These are phyloP conservation scores for Teunomyces pallodes DNA, from an alignment of 805 yeast genomes.

Conservation along the genomic window DNA sequence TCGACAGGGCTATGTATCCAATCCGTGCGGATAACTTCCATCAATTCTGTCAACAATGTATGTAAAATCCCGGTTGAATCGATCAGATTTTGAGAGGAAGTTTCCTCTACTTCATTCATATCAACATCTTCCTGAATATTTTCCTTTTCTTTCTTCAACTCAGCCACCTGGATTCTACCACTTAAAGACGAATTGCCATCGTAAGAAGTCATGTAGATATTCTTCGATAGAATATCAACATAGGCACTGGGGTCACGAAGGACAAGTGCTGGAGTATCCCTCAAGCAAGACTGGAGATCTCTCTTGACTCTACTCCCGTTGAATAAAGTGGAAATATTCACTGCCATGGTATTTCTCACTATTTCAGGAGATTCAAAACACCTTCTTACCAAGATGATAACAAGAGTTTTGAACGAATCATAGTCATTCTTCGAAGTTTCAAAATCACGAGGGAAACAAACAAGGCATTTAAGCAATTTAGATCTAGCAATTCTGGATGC, in stretches of 20 bases:
- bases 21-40: slow-evolving; percentile 42
- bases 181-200: slow-evolving; percentile 12
- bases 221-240: slow-evolving; percentile 42
- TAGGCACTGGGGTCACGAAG: slow-evolving; percentile 49
- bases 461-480: slow-evolving; percentile 45
- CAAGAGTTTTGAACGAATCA: slow-evolving; percentile 19
- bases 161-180: background rate
- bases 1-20: slow-evolving; percentile 30
- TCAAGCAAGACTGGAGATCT: slow-evolving; percentile 39
- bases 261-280: slow-evolving; percentile 50
- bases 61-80: slow-evolving; percentile 59
- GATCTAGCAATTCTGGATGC: slow-evolving; percentile 46
- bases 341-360: slow-evolving; percentile 46
- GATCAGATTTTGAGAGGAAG: slow-evolving; percentile 2
- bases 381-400: slow-evolving; percentile 58
- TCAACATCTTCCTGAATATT: slow-evolving; percentile 22
- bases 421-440: slow-evolving; percentile 11
- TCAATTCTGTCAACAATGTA: slow-evolving; percentile 60
- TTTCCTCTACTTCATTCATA: slow-evolving; percentile 26
- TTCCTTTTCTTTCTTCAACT: slow-evolving; percentile 7
- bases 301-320: slow-evolving; percentile 11
- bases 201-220: slow-evolving; percentile 44
- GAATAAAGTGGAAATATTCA: slow-evolving; percentile 50
- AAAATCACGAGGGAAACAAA: slow-evolving; percentile 39
- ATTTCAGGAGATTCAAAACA: slow-evolving; percentile 63